Evolutionary conservation across 306 rosid genomes (phyloP).

Genomic region (Leucaena leucocephala): DNA sequence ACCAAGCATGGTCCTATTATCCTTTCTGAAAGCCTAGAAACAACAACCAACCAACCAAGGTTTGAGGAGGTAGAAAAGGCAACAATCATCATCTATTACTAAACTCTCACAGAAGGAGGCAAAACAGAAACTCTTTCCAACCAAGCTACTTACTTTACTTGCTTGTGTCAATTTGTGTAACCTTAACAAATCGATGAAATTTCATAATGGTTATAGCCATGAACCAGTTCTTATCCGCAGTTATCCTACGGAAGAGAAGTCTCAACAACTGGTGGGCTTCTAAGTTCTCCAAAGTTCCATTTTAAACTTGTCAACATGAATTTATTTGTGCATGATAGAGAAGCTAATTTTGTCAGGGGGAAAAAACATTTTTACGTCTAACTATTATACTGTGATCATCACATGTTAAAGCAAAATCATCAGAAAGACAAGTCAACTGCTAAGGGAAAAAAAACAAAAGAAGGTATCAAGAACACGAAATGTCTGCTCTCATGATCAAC

Average conservation of each 20-base stretch:
- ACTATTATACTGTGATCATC: background rate
- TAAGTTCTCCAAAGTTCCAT: background rate
- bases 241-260: background rate
- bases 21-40: conserved; percentile 79
- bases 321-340: background rate
- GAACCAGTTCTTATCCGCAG: conserved; percentile 3
- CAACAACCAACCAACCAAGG: conserved; percentile 21
- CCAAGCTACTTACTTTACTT: background rate
- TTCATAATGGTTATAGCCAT: conserved; percentile 3
- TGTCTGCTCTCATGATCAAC: background rate
- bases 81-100: conserved; percentile 19
- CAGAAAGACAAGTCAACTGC: background rate
- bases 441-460: background rate
- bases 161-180: background rate
- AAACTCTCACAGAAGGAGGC: background rate
- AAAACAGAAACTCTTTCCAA: background rate
- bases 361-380: background rate
- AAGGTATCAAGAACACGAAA: background rate
- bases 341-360: background rate
- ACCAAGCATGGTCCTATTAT: conserved; percentile 64
- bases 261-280: background rate
- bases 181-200: conserved; percentile 20
- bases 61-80: conserved; percentile 20
- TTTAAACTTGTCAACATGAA: background rate
- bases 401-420: background rate